phyloP scores from a whole-genome alignment of 2,329 filamentous ascomycete species.

The Dothistroma pini region DNA sequence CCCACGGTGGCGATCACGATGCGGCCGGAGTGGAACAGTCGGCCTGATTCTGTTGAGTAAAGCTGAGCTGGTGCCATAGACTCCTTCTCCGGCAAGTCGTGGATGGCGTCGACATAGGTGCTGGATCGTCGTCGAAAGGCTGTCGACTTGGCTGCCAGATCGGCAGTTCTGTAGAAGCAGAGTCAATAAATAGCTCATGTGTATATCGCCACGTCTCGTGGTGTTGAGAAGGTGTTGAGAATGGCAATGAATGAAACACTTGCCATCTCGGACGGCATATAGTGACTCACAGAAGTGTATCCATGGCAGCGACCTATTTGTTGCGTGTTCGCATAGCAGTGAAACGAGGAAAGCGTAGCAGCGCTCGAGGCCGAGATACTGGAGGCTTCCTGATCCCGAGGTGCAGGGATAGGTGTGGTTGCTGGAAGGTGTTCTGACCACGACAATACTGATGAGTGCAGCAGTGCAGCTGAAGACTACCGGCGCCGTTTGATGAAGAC shows the following conservation, averaged over 20 bases:
- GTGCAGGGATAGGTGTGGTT: background rate
- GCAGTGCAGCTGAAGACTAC: background rate
- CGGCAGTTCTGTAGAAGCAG: constrained; percentile 57
- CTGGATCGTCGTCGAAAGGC: constrained; percentile 89
- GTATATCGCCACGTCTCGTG: background rate
- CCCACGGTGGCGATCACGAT: constrained; percentile 98
- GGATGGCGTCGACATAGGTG: constrained; percentile 95
- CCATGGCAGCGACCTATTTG: constrained; percentile 13
- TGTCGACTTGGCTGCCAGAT: constrained; percentile 86
- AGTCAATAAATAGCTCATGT: constrained; percentile 5
- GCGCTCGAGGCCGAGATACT: background rate
- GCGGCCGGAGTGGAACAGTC: constrained; percentile 92
- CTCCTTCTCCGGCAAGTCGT: constrained; percentile 79
- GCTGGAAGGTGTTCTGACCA: background rate
- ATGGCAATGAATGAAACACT: background rate
- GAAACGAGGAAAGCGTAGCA: background rate
- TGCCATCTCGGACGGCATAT: background rate
- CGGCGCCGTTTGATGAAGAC: background rate
- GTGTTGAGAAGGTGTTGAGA: background rate
- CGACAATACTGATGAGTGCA: background rate
- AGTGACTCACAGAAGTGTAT: constrained; percentile 23
- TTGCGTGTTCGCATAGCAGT: background rate
- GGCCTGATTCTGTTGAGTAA: constrained; percentile 96
- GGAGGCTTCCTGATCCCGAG: constrained; percentile 4
- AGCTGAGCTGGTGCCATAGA: constrained; percentile 92